These are phyloP conservation scores for Yamadazyma olivae DNA, from an alignment of 805 yeast genomes.

Conservation along the genomic window DNA sequence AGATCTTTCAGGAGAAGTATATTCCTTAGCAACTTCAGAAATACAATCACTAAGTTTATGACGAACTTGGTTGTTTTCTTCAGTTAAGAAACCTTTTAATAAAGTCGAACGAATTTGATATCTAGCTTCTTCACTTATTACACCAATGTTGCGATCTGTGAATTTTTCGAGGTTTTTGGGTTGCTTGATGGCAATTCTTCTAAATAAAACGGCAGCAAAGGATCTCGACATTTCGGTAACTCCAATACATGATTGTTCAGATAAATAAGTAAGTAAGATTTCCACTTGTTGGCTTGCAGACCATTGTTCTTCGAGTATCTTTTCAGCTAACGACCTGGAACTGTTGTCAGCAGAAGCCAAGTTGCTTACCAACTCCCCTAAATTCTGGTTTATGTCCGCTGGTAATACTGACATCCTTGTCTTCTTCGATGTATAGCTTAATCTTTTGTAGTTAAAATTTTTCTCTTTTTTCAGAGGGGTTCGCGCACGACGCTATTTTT, in stretches of 20 bases:
- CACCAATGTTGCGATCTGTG: slow-evolving; percentile 76
- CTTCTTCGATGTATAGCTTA: no score
- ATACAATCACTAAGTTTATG: slow-evolving; percentile 93
- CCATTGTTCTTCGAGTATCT: slow-evolving; percentile 73
- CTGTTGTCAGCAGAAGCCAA: slow-evolving; percentile 78
- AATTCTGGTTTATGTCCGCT: slow-evolving; percentile 53
- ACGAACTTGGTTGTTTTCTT: slow-evolving; percentile 72
- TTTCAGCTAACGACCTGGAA: slow-evolving; percentile 76
- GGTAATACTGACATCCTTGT: slow-evolving; percentile 58
- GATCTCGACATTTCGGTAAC: slow-evolving; percentile 59
- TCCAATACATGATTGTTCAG: slow-evolving; percentile 72
- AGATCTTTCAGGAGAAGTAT: slow-evolving; percentile 46
- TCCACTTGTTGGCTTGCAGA: slow-evolving; percentile 58
- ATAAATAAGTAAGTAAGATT: slow-evolving; percentile 68
- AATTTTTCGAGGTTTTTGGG: slow-evolving; percentile 66
- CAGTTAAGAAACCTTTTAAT: slow-evolving; percentile 68
- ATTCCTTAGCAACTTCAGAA: slow-evolving; percentile 81
- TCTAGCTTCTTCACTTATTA: slow-evolving; percentile 55
- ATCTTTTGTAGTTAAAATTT: background rate
- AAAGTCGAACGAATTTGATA: slow-evolving; percentile 62
- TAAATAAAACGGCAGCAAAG: slow-evolving; percentile 82
- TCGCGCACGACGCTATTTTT: background rate
- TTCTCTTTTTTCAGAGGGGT: background rate
- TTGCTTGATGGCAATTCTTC: slow-evolving; percentile 79
- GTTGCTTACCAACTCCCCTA: slow-evolving; percentile 49